Percentiles rank a stretch among this genome's conserved stretches.
These are phyloP conservation scores for Pseudogymnoascus verrucosus DNA, from an alignment of 2,329 filamentous ascomycete genomes.

Conservation along the genomic window DNA sequence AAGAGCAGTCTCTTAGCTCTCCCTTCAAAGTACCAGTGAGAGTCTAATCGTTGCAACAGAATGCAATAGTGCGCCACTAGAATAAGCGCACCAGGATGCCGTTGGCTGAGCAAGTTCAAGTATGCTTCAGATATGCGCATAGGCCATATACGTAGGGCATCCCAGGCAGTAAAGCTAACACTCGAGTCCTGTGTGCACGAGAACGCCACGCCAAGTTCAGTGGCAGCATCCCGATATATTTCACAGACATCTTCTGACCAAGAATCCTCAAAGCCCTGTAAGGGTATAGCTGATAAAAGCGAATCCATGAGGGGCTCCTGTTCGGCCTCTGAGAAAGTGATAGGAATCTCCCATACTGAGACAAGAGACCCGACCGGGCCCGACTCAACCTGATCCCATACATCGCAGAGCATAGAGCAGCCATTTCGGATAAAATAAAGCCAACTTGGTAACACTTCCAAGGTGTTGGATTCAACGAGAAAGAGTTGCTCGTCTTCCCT, in stretches of 20 bases:
- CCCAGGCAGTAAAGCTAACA: conserved; percentile 16
- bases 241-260: conserved; percentile 10
- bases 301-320: not conserved
- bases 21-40: conserved; percentile 17
- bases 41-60: conserved; percentile 15
- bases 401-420: conserved; percentile 15
- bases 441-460: conserved; percentile 15
- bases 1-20: conserved; percentile 11
- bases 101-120: conserved; percentile 12
- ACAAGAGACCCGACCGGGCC: conserved; percentile 13
- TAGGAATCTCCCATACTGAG: conserved; percentile 13
- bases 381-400: conserved; percentile 14
- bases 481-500: conserved; percentile 16
- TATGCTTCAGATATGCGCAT: conserved; percentile 14
- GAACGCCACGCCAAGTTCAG: conserved; percentile 15
- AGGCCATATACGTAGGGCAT: conserved; percentile 17
- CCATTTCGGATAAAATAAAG: conserved; percentile 17
- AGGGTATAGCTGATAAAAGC: conserved; percentile 10
- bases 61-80: conserved; percentile 20
- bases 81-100: conserved; percentile 16
- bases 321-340: not conserved
- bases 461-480: conserved; percentile 9
- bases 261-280: not conserved
- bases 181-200: conserved; percentile 8
- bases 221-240: conserved; percentile 13